Evolutionary conservation across 2,329 filamentous ascomycete species (phyloP), one percentile per base, ranked within the genome.

Genomic region (Coniochaeta pulveracea): DNA sequence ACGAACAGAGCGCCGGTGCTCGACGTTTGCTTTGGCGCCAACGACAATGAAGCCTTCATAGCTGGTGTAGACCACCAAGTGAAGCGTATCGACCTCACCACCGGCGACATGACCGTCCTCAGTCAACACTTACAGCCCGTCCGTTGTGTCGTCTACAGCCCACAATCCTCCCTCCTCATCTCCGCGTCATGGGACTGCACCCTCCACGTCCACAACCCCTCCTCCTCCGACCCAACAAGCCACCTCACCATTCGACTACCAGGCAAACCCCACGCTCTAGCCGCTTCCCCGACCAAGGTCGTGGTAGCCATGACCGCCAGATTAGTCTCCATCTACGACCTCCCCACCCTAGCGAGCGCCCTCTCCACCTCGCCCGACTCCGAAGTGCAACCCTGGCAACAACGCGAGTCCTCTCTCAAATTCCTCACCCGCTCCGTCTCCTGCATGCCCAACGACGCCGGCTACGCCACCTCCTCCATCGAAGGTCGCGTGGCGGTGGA

Each of bases 401-500:
- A 85, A 47, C 76, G 91, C 39, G 91, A 98, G 56, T 93, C 85
- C 34, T 93, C 83, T 17, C 71, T 98, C 50, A 93, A 95, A 55
- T 98, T 94, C 60, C 85, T 95, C 66, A 96, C 89, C 2, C 76
- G 91, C 38, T 84, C 85, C 12, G 83, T 96, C 1, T 79, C 86
- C 11, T 94, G 89, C 56, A 96, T 98, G 91, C 89, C 91, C 10
- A 88, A 91, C 47, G 91, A 95, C 44, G 83, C 81, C 9, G 91
- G 91, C 5, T 98, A 96, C 54, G 88, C 89, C 8, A 89, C 82
- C 2, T 85, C 76, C 37, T 88, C 80, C 48, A 98, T 98, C 48
- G 91, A 98, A 54, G 91, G 91, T 4, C 78, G 91, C 46, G 86
- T 98, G 2, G 89, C 88, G 0, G 91, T 98, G 1, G 91, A 98